Conservation (phyloP, 2,329 filamentous ascomycete species). For the Penicillium nordicum region DNA sequence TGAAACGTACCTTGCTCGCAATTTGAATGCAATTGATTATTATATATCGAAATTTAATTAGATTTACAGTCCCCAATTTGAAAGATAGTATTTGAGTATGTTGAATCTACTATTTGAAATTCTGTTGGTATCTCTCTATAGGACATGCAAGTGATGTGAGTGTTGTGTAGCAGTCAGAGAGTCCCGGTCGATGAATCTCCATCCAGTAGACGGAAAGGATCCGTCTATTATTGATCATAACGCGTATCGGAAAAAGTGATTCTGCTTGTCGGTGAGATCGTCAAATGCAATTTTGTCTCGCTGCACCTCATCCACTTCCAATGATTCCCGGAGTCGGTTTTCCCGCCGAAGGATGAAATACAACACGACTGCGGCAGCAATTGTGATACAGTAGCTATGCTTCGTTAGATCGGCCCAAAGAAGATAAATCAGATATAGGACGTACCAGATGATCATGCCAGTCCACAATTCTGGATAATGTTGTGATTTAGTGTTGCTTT, state of each 20-base stretch:
- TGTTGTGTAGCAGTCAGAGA: not conserved
- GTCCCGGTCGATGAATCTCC: not conserved
- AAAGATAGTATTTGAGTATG: not conserved
- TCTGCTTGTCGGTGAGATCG: conserved; percentile 67
- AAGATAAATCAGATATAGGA: not conserved
- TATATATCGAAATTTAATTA: too few relatives aligned
- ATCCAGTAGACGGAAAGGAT: not conserved
- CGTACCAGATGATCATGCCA: conserved; percentile 61
- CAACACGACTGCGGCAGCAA: conserved; percentile 54
- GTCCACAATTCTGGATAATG: conserved; percentile 72
- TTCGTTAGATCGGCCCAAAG: not conserved
- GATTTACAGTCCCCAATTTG: not conserved
- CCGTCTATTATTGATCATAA: conserved; percentile 29
- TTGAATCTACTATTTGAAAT: not conserved
- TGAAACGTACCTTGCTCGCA: too few relatives aligned
- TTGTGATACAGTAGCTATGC: conserved; percentile 64
- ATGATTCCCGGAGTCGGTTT: conserved; percentile 51
- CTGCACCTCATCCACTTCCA: conserved; percentile 58
- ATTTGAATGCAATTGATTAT: too few relatives aligned
- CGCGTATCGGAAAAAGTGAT: conserved; percentile 64
- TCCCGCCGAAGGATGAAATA: conserved; percentile 59
- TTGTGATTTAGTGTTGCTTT: conserved; percentile 59
- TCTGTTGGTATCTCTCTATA: not conserved
- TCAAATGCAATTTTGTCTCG: conserved; percentile 63
- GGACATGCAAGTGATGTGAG: not conserved